Conservation (phyloP, 306 rosid genomes). For the Quercus agrifolia region DNA sequence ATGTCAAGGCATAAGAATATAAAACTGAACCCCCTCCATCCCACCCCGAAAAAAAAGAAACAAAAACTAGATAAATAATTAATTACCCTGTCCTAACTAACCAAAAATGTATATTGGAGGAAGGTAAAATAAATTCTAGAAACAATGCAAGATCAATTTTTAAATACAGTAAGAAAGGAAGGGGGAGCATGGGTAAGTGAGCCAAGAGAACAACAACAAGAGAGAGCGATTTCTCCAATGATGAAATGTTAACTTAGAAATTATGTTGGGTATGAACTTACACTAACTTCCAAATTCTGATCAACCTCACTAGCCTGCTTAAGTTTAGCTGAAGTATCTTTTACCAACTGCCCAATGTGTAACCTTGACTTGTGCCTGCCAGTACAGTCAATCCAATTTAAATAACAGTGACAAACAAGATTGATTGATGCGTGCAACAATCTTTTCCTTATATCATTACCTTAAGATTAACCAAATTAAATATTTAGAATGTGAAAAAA, state of each 20-base stretch:
- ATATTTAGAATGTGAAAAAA: background rate
- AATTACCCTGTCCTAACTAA: background rate
- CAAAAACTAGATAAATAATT: background rate
- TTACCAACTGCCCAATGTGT: slow-evolving; percentile 91
- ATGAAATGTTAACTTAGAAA: background rate
- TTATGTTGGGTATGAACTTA: slow-evolving; percentile 30
- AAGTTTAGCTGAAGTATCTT: slow-evolving; percentile 84
- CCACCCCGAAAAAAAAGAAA: slow-evolving; percentile 3
- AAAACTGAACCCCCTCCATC: background rate
- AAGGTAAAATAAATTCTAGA: background rate
- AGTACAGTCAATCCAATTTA: slow-evolving; percentile 20
- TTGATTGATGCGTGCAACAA: background rate
- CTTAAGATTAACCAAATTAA: background rate
- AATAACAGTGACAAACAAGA: background rate
- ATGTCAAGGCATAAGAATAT: slow-evolving; percentile 11
- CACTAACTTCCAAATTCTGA: slow-evolving; percentile 67
- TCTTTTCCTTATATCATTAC: background rate
- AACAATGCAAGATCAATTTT: background rate
- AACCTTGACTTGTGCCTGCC: slow-evolving; percentile 85
- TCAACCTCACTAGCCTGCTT: slow-evolving; percentile 92
- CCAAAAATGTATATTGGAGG: background rate
- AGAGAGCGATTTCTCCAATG: background rate
- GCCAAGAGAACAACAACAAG: background rate
- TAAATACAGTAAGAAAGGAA: background rate
- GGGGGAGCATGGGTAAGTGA: background rate